Base-by-base conservation (phyloP, 805 yeast genomes). In the Zygoascus flipseniorum region DNA sequence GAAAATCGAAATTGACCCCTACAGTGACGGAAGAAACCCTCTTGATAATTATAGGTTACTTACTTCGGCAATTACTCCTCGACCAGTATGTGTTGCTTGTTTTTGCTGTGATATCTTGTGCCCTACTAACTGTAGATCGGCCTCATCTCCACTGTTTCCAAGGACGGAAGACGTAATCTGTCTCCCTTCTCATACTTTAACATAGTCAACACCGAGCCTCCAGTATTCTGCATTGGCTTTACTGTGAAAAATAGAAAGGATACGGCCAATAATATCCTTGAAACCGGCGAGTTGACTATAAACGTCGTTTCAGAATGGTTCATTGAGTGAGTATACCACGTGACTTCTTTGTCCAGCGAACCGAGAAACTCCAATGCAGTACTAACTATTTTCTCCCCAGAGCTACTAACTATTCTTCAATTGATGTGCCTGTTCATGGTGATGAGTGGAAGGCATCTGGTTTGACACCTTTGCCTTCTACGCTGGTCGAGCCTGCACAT, bases 301-400 rank as follows among this genome's bases (percentile, higher is more conserved):
- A 82, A 76, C 62, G 71, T 82, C 47, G 73, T 82, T 44, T 71
- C 80, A 51, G 86, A 82, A 64, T 82, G 84, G 85, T 78, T 80
- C 57, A 66, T 76, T 28, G 86, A 82, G 55, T 35, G 16, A 35
- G 39, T 35, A n/a, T n/a, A 23, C 6, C 39, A 35, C 39, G 16
- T 35, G 39, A 35, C 39, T 13, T n/a, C n/a, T n/a, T n/a, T n/a
- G n/a, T n/a, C n/a, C n/a, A n/a, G n/a, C n/a, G n/a, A n/a, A n/a
- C n/a, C n/a, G n/a, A 23, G 6, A 23, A 3, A 23, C 6, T 6
- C 28, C 6, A 23, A 4, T 3, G 28, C 6, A 23, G 28, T 4
- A 23, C 28, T 23, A 23, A 3, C 28, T 23, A 23, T 4, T 6
- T 23, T 4, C 28, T 23, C 28, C 28, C 28, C 39, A 35, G 39